Conservation (phyloP, 768 basidiomycete species). For the Strobilomyces dryophilus region DNA sequence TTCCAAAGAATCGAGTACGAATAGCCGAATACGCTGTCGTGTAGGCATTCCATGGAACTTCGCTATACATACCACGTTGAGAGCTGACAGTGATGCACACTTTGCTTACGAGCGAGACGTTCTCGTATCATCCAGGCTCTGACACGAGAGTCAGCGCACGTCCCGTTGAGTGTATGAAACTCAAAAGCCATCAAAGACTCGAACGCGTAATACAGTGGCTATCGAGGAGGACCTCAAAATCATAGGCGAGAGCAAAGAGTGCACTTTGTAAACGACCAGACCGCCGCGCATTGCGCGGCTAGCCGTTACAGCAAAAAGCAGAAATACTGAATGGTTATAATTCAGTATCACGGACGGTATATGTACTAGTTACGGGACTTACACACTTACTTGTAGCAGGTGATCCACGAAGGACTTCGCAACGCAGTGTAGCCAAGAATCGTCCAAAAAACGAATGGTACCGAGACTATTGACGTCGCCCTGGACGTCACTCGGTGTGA, state of each 20-base stretch:
- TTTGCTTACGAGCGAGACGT: conserved; percentile 32
- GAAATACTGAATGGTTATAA: too few species aligned
- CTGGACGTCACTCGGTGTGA: too few species aligned
- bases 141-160: conserved; percentile 63
- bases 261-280: too few species aligned
- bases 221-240: conserved; percentile 23
- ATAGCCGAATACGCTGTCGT: conserved; percentile 29
- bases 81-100: conserved; percentile 43
- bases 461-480: too few species aligned
- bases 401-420: too few species aligned
- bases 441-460: too few species aligned
- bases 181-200: conserved; percentile 79
- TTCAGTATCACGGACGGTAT: too few species aligned
- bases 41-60: conserved; percentile 42
- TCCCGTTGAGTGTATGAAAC: conserved; percentile 68
- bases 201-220: conserved; percentile 61
- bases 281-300: too few species aligned
- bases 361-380: too few species aligned
- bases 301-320: too few species aligned
- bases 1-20: conserved; percentile 29
- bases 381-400: too few species aligned
- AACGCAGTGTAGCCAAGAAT: too few species aligned
- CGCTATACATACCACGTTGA: conserved; percentile 35
- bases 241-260: conserved; percentile 30
- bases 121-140: conserved; percentile 35